These are phyloP conservation scores for Colletotrichum melonis DNA, from an alignment of 2,329 filamentous ascomycete species.

Conservation along the genomic window DNA sequence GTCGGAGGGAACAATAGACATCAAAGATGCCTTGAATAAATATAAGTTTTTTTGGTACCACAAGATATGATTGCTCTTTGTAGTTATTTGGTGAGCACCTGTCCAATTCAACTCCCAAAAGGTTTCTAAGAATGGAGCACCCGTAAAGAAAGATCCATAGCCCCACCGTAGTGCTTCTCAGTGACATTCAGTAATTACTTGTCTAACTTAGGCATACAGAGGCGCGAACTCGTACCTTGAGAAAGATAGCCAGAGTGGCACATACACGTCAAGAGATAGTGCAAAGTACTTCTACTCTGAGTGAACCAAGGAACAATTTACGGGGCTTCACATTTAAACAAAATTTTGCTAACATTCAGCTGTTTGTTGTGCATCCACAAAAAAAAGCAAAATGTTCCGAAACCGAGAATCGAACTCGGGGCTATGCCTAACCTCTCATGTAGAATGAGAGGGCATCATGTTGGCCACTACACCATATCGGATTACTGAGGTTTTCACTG, in stretches of 20 bases:
- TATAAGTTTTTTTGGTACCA: too few species aligned
- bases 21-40: too few species aligned
- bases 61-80: not conserved
- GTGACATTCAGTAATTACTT: not conserved
- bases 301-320: too few species aligned
- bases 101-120: not conserved
- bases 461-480: slow-evolving; percentile 34
- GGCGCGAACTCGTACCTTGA: not conserved
- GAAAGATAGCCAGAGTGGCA: not conserved
- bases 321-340: too few species aligned
- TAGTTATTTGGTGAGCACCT: not conserved
- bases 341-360: too few species aligned
- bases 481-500: not conserved
- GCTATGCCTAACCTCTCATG: slow-evolving; percentile 26
- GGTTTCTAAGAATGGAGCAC: not conserved
- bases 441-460: slow-evolving; percentile 23
- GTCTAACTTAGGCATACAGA: not conserved
- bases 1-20: too few species aligned
- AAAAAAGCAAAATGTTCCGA: slow-evolving; percentile 11
- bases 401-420: slow-evolving; percentile 36
- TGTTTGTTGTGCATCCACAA: too few species aligned
- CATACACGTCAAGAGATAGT: not conserved
- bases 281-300: too few species aligned
- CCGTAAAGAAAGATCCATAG: not conserved
- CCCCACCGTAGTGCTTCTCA: not conserved